Evolutionary conservation across 2,329 filamentous ascomycete species (phyloP).

Genomic region (Chaetomium olivaceum): DNA sequence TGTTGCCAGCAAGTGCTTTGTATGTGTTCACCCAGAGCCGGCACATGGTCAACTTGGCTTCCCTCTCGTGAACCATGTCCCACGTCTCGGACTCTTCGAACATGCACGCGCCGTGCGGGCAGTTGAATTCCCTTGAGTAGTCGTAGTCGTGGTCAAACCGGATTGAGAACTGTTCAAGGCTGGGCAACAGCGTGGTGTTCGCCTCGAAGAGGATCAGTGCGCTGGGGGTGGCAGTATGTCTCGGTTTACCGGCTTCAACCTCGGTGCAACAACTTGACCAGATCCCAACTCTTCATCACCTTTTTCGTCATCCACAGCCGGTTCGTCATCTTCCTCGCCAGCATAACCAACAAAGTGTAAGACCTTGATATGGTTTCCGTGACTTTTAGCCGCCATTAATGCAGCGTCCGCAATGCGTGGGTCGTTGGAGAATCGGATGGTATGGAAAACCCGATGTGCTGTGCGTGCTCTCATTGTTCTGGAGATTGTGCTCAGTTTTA

Average conservation of each 20-base stretch:
- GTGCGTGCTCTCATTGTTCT: not conserved
- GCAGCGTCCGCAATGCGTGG: not conserved
- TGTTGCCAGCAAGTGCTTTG: not conserved
- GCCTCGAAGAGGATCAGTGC: not conserved
- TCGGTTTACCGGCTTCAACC: not conserved
- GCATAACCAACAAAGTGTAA: not conserved
- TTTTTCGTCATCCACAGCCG: no score
- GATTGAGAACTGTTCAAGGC: not conserved
- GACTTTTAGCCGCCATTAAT: not conserved
- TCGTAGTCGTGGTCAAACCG: not conserved
- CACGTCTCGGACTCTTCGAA: not conserved
- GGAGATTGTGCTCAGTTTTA: not conserved
- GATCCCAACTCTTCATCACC: no score
- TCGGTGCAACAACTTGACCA: not conserved
- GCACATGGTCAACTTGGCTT: conserved; percentile 1
- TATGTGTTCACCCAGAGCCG: not conserved
- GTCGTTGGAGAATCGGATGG: conserved; percentile 2
- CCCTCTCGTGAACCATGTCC: not conserved
- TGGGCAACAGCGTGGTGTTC: not conserved
- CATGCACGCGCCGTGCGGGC: not conserved
- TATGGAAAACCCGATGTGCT: not conserved
- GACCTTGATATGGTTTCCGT: not conserved
- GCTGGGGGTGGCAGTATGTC: not conserved
- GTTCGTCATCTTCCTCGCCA: not conserved
- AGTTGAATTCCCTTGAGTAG: not conserved